Conservation (phyloP, 805 yeast species). For the Teunomyces panamensis region DNA sequence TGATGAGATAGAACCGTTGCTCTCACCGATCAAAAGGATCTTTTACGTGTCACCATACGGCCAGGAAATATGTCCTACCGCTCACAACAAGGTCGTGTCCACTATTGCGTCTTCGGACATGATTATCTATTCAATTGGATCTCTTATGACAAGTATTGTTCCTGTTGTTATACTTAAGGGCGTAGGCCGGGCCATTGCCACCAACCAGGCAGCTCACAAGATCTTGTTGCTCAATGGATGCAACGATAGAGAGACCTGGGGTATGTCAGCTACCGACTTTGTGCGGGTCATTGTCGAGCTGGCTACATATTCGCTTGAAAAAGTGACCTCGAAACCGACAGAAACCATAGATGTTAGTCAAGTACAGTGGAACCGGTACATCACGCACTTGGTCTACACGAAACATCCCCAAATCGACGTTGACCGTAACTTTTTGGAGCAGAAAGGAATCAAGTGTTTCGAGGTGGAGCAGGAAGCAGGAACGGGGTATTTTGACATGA, state of each 20-base stretch:
- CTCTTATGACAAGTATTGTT: slow-evolving; percentile 80
- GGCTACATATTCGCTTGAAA: slow-evolving; percentile 48
- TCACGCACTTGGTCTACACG: slow-evolving; percentile 64
- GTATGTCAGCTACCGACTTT: slow-evolving; percentile 60
- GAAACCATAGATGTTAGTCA: slow-evolving; percentile 5
- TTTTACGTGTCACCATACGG: slow-evolving; percentile 86
- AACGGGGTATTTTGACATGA: slow-evolving; percentile 37
- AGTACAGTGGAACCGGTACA: slow-evolving; percentile 42
- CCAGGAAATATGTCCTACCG: slow-evolving; percentile 75
- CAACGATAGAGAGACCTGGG: slow-evolving; percentile 75
- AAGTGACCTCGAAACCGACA: slow-evolving; percentile 15
- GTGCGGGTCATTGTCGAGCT: slow-evolving; percentile 55
- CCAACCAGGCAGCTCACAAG: slow-evolving; percentile 34
- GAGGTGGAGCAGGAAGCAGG: slow-evolving; percentile 28
- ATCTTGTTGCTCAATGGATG: slow-evolving; percentile 71
- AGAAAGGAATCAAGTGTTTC: slow-evolving; percentile 46
- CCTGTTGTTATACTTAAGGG: slow-evolving; percentile 78
- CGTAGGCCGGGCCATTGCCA: slow-evolving; percentile 59
- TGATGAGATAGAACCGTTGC: slow-evolving; percentile 53
- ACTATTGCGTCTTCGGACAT: slow-evolving; percentile 50
- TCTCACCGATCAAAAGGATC: slow-evolving; percentile 69
- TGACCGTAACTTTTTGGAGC: slow-evolving; percentile 37
- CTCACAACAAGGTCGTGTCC: slow-evolving; percentile 58
- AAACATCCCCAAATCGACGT: slow-evolving; percentile 49
- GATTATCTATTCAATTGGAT: slow-evolving; percentile 79